phyloP scores from a whole-genome alignment of 2,329 filamentous ascomycete genomes.

The Aaosphaeria pasadenensis region DNA sequence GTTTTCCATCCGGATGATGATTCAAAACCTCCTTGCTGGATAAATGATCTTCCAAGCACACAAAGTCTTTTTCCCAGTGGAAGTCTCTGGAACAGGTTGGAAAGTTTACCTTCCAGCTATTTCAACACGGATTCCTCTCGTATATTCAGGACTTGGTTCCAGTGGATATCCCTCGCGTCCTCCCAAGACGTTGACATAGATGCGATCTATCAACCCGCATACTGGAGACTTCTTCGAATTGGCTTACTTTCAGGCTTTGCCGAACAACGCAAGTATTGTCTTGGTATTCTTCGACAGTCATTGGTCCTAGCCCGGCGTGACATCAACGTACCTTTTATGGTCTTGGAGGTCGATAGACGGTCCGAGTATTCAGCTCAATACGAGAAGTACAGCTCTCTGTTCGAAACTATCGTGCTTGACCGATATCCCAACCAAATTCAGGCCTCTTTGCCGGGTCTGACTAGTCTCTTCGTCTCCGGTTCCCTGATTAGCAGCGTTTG shows the following conservation, averaged over 20 bases:
- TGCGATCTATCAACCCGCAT: constrained; percentile 27
- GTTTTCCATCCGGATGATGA: constrained; percentile 3
- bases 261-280: constrained; percentile 46
- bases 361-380: constrained; percentile 32
- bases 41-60: not conserved
- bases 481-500: constrained; percentile 39
- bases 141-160: constrained; percentile 34
- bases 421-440: constrained; percentile 50
- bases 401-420: constrained; percentile 48
- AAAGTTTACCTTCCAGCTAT: constrained; percentile 12
- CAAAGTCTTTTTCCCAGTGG: not conserved
- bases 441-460: constrained; percentile 44
- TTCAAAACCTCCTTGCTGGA: not conserved
- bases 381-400: constrained; percentile 43
- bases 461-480: constrained; percentile 31
- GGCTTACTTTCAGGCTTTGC: constrained; percentile 42
- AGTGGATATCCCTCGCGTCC: constrained; percentile 27
- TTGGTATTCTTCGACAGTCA: constrained; percentile 44
- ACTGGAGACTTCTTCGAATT: constrained; percentile 39
- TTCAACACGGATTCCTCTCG: constrained; percentile 19
- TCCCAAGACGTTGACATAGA: constrained; percentile 12
- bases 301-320: constrained; percentile 26
- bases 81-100: constrained; percentile 19
- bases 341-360: constrained; percentile 12
- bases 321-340: constrained; percentile 23